Evolutionary conservation across 2,329 filamentous ascomycete genomes (phyloP).

Genomic region (Fusarium nodosum): DNA sequence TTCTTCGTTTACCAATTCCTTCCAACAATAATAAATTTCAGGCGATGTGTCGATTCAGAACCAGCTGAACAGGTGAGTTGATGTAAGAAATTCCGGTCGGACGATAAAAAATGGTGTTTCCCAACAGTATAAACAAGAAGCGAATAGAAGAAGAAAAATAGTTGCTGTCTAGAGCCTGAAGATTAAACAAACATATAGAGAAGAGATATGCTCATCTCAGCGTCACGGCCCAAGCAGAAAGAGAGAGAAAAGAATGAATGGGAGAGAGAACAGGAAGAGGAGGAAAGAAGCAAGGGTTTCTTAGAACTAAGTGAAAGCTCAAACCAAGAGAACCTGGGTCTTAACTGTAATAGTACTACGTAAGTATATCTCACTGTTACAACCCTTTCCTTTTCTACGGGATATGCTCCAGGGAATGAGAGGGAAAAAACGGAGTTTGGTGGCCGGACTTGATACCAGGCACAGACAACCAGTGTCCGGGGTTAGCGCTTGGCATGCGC

Average conservation of each 20-base stretch:
- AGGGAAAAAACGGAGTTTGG: slow-evolving; percentile 37
- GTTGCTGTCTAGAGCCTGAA: slow-evolving; percentile 46
- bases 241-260: slow-evolving; percentile 14
- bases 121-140: slow-evolving; percentile 44
- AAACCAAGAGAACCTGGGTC: slow-evolving; percentile 14
- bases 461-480: slow-evolving; percentile 41
- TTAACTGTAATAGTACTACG: slow-evolving; percentile 15
- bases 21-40: slow-evolving; percentile 7
- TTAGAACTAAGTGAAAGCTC: slow-evolving; percentile 17
- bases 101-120: slow-evolving; percentile 10
- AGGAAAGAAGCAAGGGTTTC: slow-evolving; percentile 25
- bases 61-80: slow-evolving; percentile 38
- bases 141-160: slow-evolving; percentile 45
- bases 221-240: slow-evolving; percentile 1
- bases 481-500: slow-evolving; percentile 45
- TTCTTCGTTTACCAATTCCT: neutral
- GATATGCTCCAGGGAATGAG: slow-evolving; percentile 1
- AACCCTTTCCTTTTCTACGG: neutral
- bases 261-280: neutral
- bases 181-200: slow-evolving; percentile 36
- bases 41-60: slow-evolving; percentile 34
- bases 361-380: neutral
- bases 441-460: slow-evolving; percentile 44
- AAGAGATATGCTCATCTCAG: slow-evolving; percentile 42
- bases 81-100: neutral